Evolutionary conservation across 306 rosid species (phyloP).

Genomic region (Calophaca sinica): DNA sequence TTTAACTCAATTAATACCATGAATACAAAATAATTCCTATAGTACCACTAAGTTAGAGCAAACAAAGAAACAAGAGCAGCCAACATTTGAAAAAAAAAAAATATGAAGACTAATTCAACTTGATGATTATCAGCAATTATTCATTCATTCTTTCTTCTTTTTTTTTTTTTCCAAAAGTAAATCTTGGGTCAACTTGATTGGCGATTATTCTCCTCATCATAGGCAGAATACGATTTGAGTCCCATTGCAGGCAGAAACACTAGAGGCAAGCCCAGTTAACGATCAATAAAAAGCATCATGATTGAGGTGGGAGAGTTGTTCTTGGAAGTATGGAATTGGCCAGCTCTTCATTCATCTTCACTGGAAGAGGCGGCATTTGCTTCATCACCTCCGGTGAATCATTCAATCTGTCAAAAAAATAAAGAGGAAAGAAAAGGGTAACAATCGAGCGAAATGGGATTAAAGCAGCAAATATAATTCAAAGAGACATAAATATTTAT

Average conservation of each 20-base stretch:
- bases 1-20: slow-evolving; percentile 49
- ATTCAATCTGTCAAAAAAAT: slow-evolving; percentile 54
- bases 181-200: slow-evolving; percentile 55
- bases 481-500: not conserved
- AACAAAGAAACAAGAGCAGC: slow-evolving; percentile 42
- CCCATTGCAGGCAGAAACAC: slow-evolving; percentile 40
- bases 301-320: slow-evolving; percentile 63
- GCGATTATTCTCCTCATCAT: slow-evolving; percentile 35
- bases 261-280: slow-evolving; percentile 39
- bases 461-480: not conserved
- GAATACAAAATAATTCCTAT: slow-evolving; percentile 58
- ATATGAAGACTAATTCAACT: slow-evolving; percentile 49
- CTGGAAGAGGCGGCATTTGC: slow-evolving; percentile 96
- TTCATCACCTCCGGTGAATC: slow-evolving; percentile 92
- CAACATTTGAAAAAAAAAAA: slow-evolving; percentile 39
- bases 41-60: slow-evolving; percentile 51
- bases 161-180: slow-evolving; percentile 31
- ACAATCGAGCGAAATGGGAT: not conserved
- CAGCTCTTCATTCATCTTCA: slow-evolving; percentile 88
- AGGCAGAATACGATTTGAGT: slow-evolving; percentile 39
- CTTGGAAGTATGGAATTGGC: slow-evolving; percentile 80
- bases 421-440: not conserved
- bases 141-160: slow-evolving; percentile 22
- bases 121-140: slow-evolving; percentile 50
- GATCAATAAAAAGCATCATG: slow-evolving; percentile 50